Evolutionary conservation across 140 eudicot genomes (phyloP), one percentile per base, ranked within the genome.

Genomic region (Anethum foeniculum): DNA sequence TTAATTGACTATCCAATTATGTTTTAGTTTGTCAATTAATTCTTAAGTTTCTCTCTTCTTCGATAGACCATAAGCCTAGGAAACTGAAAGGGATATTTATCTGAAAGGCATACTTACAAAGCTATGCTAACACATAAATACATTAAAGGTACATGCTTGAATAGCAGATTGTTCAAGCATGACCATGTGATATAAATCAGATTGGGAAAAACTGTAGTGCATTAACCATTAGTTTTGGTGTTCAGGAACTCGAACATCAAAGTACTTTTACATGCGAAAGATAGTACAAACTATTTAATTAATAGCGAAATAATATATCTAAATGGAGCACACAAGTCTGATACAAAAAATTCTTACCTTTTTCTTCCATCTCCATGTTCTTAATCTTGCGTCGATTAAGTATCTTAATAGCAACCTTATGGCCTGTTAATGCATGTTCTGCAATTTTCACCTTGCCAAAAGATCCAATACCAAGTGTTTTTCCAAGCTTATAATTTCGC

Each of bases 381-480:
- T 81, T 88, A 48, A 96, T 93, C 85, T 86, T 92, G 15, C 93
- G 89, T 11, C 99, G 93, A 87, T 93, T 92, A 48, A 96, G 95
- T 78, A 96, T 89, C 84, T 96, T 96, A 87, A 96, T 86, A 15
- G 99, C 99, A 72, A 96, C 99, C 83, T 96, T 90, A 84, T 89
- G 86, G 51, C 98, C 91, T 7, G 99, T 91, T 82, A 79, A 84
- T 13, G 87, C 77, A 87, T 96, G 99, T 78, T 87, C 96, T 47
- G 99, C 99, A 56, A 92, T 93, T 85, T 91, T 96, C 56, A 96
- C 99, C 81, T 96, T 96, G 14, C 97, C 98, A 46, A 96, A 96
- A 11, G 98, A 93, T 62, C 98, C 99, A 86, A 86, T 92, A 3
- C 98, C 99, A 64, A 96, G 96, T 80, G 97, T 91, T 86, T 91